Evolutionary conservation across 305 asterid species (phyloP), one percentile per base, ranked within the genome.

Genomic region (Solanum hybrid): DNA sequence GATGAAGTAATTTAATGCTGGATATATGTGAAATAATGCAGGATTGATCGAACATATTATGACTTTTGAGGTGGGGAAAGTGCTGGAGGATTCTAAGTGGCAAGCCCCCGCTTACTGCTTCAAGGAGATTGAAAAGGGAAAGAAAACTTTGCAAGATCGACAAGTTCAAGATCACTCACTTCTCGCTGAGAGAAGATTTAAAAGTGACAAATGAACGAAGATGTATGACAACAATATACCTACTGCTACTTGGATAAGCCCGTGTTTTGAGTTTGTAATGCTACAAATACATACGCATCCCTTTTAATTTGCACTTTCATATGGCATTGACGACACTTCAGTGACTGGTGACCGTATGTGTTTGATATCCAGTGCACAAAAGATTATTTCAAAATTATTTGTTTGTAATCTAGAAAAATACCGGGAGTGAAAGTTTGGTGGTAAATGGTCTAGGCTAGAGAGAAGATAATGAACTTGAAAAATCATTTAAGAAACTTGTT

Each of bases 71-170:
- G 89, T 74, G 73, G 89, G 73, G 40, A 73, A 76, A 87, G 89
- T 87, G 84, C 71, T 73, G 20, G 84, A 87, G 69, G 84, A 73
- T 73, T 74, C 84, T 6, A 87, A 26, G 46, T 87, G 89, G 89
- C 89, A 87, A 87, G 84, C 89, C 29, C 89, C 89, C 42, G 84
- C 73, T 37, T 87, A 87, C 67, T 87, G 89, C 42, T 87, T 87
- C 82, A 76, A 76, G 20, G 89, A 87, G 28, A 78, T 33, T 0
- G 84, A 26, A 40, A 28, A 74, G 31, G 82, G 24, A 31, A 37
- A 37, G 9, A 14, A 2, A 36, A 24, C 39, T 24, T 69, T 87
- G 20, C 36, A n/a, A 36, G 64, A 69, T 57, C 69, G 0, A 57
- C 5, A 87, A 87, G 40, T 6, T 37, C 18, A 78, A 78, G 57